These are phyloP conservation scores for Suhomyces vadensis DNA, from an alignment of 805 yeast species.

Conservation along the genomic window DNA sequence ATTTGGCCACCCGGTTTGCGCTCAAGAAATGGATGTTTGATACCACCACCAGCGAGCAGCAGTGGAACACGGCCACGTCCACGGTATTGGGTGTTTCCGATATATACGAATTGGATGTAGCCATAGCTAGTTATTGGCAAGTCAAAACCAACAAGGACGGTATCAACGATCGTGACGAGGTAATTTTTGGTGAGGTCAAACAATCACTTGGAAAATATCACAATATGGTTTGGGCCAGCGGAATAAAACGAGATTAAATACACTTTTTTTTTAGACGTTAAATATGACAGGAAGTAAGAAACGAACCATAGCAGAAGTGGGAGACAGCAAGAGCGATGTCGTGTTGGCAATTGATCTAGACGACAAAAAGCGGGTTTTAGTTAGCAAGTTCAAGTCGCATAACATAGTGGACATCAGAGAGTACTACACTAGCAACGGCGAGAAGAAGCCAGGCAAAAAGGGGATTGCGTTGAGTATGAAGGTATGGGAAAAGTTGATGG, in stretches of 20 bases:
- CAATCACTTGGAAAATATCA: constrained; percentile 47
- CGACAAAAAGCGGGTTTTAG: constrained; percentile 62
- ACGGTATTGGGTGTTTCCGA: constrained; percentile 80
- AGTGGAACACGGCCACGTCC: constrained; percentile 39
- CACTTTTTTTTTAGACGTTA: not conserved
- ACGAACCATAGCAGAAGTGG: not conserved
- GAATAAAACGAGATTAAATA: constrained; percentile 15
- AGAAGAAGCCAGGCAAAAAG: constrained; percentile 79
- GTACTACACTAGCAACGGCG: constrained; percentile 60
- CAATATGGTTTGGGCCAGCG: constrained; percentile 66
- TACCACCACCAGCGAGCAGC: constrained; percentile 10
- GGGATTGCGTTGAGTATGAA: constrained; percentile 63
- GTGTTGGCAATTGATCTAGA: constrained; percentile 32
- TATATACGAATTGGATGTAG: constrained; percentile 61
- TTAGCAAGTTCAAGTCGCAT: constrained; percentile 66
- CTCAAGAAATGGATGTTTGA: constrained; percentile 55
- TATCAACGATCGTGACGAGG: constrained; percentile 43
- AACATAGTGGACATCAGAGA: constrained; percentile 83
- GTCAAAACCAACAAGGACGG: constrained; percentile 38
- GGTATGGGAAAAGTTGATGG: constrained; percentile 52
- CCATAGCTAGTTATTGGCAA: constrained; percentile 56
- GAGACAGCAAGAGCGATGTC: not conserved
- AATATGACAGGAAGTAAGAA: not conserved
- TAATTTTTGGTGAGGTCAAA: constrained; percentile 45
- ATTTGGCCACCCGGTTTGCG: constrained; percentile 77